Evolutionary conservation across 345 rosid genomes (phyloP), one percentile per base, ranked within the genome.

Genomic region (Hypericum perforatum): DNA sequence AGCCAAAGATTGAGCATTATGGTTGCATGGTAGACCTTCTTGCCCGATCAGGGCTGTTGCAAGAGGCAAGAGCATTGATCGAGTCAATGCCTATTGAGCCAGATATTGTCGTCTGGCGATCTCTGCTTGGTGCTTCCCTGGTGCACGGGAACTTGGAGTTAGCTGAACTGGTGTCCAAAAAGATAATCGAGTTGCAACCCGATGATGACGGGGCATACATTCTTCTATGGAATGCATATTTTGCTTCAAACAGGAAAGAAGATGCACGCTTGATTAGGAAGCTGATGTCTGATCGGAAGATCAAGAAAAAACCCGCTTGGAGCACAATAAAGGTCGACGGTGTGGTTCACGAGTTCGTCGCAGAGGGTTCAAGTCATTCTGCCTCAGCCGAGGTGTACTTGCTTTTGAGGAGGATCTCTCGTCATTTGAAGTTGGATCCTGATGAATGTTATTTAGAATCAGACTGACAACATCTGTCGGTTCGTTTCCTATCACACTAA

Each of bases 1-100:
- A 59, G 5, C 76, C 79, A 42, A 58, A 59, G 11, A 59, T 66
- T 13, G 72, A 70, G 43, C 78, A 70, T 47, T 74, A 70, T 48
- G 65, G 75, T 3, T 74, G 78, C 56, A 70, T 70, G 72, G 60
- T 66, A 32, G 75, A 74, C 64, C 65, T 74, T 38, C 75, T 74
- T 11, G 73, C 71, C 43, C 76, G 46, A 42, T 58, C 66, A 5
- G 79, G 76, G 46, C 62, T 10, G 54, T 53, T 75, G 38, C 45
- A 22, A 38, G 79, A 75, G 67, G 79, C 79, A 40, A 7, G 32
- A 11, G 40, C 61, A 50, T 68, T 75, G 7, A 64, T 75, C 38
- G 45, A n/a, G 63, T 52, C 56, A 37, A 75, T 75, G 76, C 45
- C 48, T 13, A 64, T 70, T 8, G 43, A 40, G 38, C 73, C 76